Evolutionary conservation across 192 early-diverging fungal species (phyloP).

Genomic region (Linnemannia schmuckeri): DNA sequence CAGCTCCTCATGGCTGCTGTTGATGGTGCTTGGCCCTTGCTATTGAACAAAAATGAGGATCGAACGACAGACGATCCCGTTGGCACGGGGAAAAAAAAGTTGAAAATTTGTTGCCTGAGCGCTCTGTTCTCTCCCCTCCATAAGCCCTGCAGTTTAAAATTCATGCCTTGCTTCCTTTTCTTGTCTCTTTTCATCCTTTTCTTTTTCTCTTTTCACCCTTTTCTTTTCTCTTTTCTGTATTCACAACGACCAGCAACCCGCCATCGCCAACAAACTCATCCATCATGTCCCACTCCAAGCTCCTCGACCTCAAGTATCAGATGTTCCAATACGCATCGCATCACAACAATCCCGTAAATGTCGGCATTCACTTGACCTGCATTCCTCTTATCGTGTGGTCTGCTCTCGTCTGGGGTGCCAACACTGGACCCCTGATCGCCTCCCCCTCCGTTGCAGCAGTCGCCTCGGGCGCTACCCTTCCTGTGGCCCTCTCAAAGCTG

Average conservation of each 20-base stretch:
- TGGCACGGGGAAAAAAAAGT: background rate
- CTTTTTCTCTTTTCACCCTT: background rate
- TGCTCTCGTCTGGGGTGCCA: slow-evolving; percentile 70
- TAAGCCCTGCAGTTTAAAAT: background rate
- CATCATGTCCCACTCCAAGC: slow-evolving; percentile 44
- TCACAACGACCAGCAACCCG: background rate
- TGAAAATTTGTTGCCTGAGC: background rate
- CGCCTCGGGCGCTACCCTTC: slow-evolving; percentile 43
- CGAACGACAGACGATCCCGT: too few relatives aligned
- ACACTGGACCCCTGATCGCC: slow-evolving; percentile 58
- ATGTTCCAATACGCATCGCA: slow-evolving; percentile 85
- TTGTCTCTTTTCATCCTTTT: background rate
- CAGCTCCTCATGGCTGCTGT: too few relatives aligned
- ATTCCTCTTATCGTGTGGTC: slow-evolving; percentile 94
- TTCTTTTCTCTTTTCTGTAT: slow-evolving; percentile 9
- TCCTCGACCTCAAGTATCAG: slow-evolving; percentile 87
- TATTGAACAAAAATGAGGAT: too few relatives aligned
- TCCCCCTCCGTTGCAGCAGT: slow-evolving; percentile 52
- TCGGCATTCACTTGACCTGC: slow-evolving; percentile 87
- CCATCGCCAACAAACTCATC: background rate
- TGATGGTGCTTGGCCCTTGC: too few relatives aligned
- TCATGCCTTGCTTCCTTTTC: background rate
- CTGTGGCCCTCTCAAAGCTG: slow-evolving; percentile 43
- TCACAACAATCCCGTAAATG: slow-evolving; percentile 83
- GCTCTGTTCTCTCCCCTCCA: background rate